Conservation (phyloP, 108 stramenopile genomes). For the Skeletonema costatum region DNA sequence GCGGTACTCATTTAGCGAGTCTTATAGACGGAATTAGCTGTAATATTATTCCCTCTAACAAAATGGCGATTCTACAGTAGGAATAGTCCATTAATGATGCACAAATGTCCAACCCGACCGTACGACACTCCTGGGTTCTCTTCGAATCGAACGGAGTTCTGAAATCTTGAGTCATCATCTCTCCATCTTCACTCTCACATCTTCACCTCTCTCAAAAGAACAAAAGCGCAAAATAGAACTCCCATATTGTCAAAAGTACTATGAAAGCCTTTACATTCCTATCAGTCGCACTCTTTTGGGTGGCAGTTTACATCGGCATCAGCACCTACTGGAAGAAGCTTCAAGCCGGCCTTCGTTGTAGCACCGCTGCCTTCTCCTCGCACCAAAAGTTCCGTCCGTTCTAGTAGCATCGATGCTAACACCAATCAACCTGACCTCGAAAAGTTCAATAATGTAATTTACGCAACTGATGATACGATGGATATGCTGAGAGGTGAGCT, state of each 20-base stretch:
- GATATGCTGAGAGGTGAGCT: slow-evolving; percentile 5
- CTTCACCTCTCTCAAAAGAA: too few relatives aligned
- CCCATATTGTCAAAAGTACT: neutral
- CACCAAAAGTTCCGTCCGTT: neutral
- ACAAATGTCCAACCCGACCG: too few relatives aligned
- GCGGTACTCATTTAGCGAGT: too few relatives aligned
- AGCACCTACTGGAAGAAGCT: too few relatives aligned
- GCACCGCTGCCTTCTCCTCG: neutral
- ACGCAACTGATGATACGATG: slow-evolving; percentile 3
- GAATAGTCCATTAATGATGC: too few relatives aligned
- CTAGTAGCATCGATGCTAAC: neutral
- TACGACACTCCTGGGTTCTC: neutral
- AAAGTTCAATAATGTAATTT: slow-evolving; percentile 3
- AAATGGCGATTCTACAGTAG: too few relatives aligned
- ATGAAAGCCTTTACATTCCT: neutral
- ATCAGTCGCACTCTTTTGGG: neutral
- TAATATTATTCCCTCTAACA: too few relatives aligned
- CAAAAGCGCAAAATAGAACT: too few relatives aligned
- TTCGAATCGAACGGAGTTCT: neutral
- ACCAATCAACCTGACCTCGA: neutral
- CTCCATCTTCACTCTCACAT: neutral
- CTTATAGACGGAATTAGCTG: too few relatives aligned
- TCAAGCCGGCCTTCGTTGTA: neutral
- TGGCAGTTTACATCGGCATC: neutral
- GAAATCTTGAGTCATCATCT: neutral